Conservation (phyloP, 1,284 basidiomycete genomes). For the Puccinia polysora region DNA sequence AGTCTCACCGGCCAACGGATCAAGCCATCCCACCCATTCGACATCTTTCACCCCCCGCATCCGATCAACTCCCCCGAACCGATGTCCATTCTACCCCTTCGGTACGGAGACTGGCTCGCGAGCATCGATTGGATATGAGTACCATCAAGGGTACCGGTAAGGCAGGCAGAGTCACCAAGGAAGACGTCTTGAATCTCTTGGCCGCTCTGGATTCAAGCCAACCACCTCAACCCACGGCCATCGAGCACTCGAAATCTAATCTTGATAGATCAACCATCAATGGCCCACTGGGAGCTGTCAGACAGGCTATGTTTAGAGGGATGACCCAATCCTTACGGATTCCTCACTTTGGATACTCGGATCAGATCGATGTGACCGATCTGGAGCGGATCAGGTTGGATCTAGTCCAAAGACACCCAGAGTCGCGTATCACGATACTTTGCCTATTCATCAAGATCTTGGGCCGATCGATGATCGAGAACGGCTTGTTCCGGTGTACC, state of each 20-base stretch:
- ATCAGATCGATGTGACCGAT: slow-evolving; percentile 74
- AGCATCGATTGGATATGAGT: slow-evolving; percentile 61
- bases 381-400: slow-evolving; percentile 62
- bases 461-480: slow-evolving; percentile 71
- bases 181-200: slow-evolving; percentile 58
- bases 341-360: slow-evolving; percentile 76
- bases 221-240: too few relatives aligned
- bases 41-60: slow-evolving; percentile 27
- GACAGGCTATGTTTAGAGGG: too few relatives aligned
- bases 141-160: slow-evolving; percentile 67
- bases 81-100: slow-evolving; percentile 67
- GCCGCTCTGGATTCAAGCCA: too few relatives aligned
- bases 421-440: slow-evolving; percentile 68
- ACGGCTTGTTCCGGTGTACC: slow-evolving; percentile 65
- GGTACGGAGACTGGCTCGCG: slow-evolving; percentile 69
- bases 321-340: too few relatives aligned
- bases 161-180: slow-evolving; percentile 69
- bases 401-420: slow-evolving; percentile 51
- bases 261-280: too few relatives aligned
- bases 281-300: too few relatives aligned
- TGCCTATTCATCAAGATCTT: slow-evolving; percentile 82
- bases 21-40: too few relatives aligned
- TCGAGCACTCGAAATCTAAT: too few relatives aligned
- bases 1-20: slow-evolving; percentile 45
- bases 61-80: slow-evolving; percentile 49